Evolutionary conservation across 73 alveolate species (phyloP), one percentile per base, ranked within the genome.

Genomic region (Loxodes magnus): DNA sequence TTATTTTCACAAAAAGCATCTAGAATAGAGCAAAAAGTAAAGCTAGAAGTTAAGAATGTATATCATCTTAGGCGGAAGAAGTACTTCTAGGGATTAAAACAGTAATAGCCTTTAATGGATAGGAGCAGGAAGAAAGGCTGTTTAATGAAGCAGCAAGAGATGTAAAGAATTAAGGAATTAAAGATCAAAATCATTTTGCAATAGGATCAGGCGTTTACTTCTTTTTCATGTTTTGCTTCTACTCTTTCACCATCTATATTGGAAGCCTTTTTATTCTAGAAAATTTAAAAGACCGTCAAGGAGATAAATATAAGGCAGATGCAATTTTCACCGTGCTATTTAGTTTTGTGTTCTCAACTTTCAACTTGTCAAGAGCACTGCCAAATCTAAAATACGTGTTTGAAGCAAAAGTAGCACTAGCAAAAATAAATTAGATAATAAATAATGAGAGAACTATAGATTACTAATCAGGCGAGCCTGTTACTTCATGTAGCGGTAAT

Each of bases 61-160:
- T 92, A 64, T 61, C 90, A 34, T 59, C 89, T 51, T 35, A 50
- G 16, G 92, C 96, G 12, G 94, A 85, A 50, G 68, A 85, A 64
- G 84, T 87, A 7, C 54, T 85, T 29, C 51, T 64, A 53, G 92
- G 90, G 9, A 77, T 85, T 19, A 82, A 71, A 65, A 77, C 92
- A 2, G 91, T 85, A 12, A 70, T 56, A 20, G 75, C 89, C 30
- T 36, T 65, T 2, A 56, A 49, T 51, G 88, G 86, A 1, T 70
- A 70, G 34, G 78, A 70, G 1, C n/a, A 9, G 0, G 15, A 6
- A 6, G 58, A 19, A 2, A 20, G 15, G 2, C 46, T 10, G 10
- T 48, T 14, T 2, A 21, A 48, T 12, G 14, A 22, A 27, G 50
- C 12, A n/a, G 16, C 25, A 15, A 26, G 21, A 2, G 37, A 19